Evolutionary conservation across 208 protist species (phyloP).

Genomic region (Trypanosoma mega): DNA sequence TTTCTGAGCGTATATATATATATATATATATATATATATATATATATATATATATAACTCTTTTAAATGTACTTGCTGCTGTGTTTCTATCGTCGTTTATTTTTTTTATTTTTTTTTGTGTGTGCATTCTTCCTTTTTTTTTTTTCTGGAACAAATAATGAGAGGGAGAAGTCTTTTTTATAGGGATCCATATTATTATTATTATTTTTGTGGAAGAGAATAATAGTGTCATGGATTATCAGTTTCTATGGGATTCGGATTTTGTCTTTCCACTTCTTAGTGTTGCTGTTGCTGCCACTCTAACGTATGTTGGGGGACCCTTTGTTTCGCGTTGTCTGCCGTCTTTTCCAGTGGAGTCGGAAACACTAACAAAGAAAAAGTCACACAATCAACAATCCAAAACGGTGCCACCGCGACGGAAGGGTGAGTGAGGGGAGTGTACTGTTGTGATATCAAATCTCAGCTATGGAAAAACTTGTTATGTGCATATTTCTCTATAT

Average conservation of each 20-base stretch:
- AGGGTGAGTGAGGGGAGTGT: too few species aligned
- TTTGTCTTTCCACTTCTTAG: not conserved
- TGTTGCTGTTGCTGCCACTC: not conserved
- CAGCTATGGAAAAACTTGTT: too few species aligned
- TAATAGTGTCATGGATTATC: constrained; percentile 9
- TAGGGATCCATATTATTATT: constrained; percentile 4
- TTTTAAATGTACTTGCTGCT: not conserved
- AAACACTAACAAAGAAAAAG: too few species aligned
- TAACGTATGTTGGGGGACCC: not conserved
- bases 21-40: too few species aligned
- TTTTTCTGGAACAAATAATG: not conserved
- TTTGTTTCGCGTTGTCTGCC: not conserved
- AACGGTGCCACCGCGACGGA: too few species aligned
- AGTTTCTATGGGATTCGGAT: not conserved
- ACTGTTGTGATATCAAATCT: too few species aligned
- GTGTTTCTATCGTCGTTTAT: not conserved
- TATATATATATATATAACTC: not conserved
- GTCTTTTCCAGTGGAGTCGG: not conserved
- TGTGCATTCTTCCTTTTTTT: not conserved
- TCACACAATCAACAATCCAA: too few species aligned
- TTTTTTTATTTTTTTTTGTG: not conserved
- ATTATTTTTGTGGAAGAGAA: not conserved
- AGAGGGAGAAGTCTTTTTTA: too few species aligned
- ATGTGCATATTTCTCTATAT: too few species aligned
- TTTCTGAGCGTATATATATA: too few species aligned